Evolutionary conservation across 257 asterid species (phyloP), one percentile per base, ranked within the genome.

Genomic region (Solanum etuberosum): DNA sequence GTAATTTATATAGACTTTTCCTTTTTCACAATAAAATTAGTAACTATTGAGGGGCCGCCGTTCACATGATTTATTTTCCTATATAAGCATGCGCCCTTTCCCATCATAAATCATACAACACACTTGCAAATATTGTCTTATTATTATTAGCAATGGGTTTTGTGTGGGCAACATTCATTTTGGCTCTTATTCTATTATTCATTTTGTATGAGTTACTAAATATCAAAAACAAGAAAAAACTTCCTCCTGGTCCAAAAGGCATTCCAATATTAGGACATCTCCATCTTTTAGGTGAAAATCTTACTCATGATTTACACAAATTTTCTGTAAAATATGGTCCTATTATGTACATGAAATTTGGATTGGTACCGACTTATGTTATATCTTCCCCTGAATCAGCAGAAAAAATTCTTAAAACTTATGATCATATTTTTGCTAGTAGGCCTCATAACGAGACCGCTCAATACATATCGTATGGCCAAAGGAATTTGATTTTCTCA

Each of bases 241-340:
- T 92, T 72, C 94, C 95, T 35, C 94, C 95, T 25, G 81, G 95
- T 20, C 95, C 95, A 29, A 90, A 46, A 88, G 91, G 92, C 57
- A n/a, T 92, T 70, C 96, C 95, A 0, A 48, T 93, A 25, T 48
- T 93, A 13, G 96, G 94, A 40, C 92, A 93, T 40, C 90, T 93
- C 38, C 94, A 90, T 88, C 83, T 94, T 74, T 32, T 94, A 46
- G 95, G 95, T 31, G 93, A 90, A 51, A 90, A 90, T 87, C 95
- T 92, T 0, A 93, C 92, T 83, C 93, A 88, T 21, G 93, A 93
- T 88, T 68, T 94, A 18, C 89, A 89, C 1, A 86, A 34, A 8
- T 11, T 94, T 10, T 87, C 94, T 63, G 83, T 76, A 38, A 46
- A 88, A 34, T 87, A 92, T 74, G 95, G 97, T 70, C 92, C 94